A percentile compares a stretch with the other conserved stretches of the same genome.
Evolutionary conservation across 2,329 filamentous ascomycete genomes (phyloP).

Genomic region (Xylaria sp.): DNA sequence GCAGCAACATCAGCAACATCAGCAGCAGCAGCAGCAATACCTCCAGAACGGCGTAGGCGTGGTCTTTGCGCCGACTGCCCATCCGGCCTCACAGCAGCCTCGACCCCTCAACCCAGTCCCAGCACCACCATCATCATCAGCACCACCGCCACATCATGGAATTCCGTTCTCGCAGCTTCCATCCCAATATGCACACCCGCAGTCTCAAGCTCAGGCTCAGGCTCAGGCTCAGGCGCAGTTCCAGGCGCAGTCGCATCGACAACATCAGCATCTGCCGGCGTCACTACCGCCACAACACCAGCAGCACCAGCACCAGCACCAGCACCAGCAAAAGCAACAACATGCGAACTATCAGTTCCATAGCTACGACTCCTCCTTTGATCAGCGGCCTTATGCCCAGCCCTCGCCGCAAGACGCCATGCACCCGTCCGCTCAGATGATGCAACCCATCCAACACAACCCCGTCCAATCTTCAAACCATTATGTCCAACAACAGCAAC

Average conservation of each 20-base stretch:
- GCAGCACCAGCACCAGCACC: constrained; percentile 39
- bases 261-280: constrained; percentile 26
- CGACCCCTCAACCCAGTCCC: constrained; percentile 16
- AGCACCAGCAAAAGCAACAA: constrained; percentile 44
- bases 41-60: neutral
- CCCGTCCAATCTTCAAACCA: constrained; percentile 49
- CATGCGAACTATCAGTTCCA: constrained; percentile 46
- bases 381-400: constrained; percentile 43
- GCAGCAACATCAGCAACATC: constrained; percentile 38
- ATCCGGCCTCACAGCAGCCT: constrained; percentile 32
- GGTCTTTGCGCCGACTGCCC: constrained; percentile 16
- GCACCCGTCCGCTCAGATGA: constrained; percentile 35
- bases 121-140: no score
- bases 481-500: constrained; percentile 48
- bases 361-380: constrained; percentile 46
- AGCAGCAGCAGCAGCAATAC: constrained; percentile 36
- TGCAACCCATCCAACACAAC: constrained; percentile 51
- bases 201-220: neutral
- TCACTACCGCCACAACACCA: neutral
- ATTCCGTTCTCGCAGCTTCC: constrained; percentile 27
- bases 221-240: neutral
- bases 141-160: constrained; percentile 37
- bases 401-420: constrained; percentile 38
- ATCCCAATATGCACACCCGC: constrained; percentile 46
- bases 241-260: constrained; percentile 36